These are phyloP conservation scores for Nicotiana otophora DNA, from an alignment of 257 asterid species.

Conservation along the genomic window DNA sequence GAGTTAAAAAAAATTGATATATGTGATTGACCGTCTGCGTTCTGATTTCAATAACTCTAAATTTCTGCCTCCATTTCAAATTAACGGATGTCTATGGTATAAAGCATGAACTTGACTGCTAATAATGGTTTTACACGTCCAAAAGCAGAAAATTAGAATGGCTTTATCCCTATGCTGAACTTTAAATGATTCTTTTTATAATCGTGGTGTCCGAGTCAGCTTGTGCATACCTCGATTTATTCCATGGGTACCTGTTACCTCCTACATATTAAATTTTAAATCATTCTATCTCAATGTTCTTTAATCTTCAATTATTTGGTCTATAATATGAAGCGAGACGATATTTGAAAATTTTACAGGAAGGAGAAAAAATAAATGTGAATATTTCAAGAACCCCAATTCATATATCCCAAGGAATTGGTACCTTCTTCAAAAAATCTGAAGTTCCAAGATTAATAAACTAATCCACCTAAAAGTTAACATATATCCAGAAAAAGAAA, in stretches of 20 bases:
- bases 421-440: not conserved
- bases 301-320: not conserved
- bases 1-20: not conserved
- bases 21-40: not conserved
- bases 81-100: not conserved
- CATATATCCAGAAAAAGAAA: not conserved
- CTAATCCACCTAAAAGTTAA: not conserved
- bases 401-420: not conserved
- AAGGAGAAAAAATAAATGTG: not conserved
- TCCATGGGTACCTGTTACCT: no score
- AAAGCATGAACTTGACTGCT: not conserved
- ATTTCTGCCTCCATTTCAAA: no score
- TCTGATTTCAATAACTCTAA: not conserved
- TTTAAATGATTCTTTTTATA: not conserved
- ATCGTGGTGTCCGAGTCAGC: no score
- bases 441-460: not conserved
- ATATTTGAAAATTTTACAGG: not conserved
- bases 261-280: no score
- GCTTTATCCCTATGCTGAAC: not conserved
- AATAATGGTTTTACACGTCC: not conserved
- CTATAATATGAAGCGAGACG: not conserved
- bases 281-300: not conserved
- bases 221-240: no score
- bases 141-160: not conserved
- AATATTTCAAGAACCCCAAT: not conserved